A percentile compares a stretch with the other conserved stretches of the same genome.
These are phyloP conservation scores for Mycena alexandri DNA, from an alignment of 768 basidiomycete species.

Conservation along the genomic window DNA sequence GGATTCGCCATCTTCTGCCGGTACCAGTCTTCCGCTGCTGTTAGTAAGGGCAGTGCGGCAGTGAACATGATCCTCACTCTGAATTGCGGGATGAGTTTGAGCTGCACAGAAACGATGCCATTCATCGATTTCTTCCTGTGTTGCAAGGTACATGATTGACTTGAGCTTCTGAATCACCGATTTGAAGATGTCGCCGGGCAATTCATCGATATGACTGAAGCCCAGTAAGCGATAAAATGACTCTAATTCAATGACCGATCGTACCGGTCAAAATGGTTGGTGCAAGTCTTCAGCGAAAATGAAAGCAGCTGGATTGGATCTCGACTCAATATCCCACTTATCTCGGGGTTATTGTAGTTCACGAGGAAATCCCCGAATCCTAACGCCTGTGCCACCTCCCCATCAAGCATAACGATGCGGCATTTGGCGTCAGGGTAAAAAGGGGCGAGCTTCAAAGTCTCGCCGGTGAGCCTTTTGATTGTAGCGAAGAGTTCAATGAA, in stretches of 20 bases:
- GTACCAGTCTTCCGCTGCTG: constrained; percentile 38
- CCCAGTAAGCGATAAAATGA: too few species aligned
- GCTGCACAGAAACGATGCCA: constrained; percentile 36
- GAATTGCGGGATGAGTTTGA: background rate
- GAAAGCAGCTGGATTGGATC: background rate
- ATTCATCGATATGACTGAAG: constrained; percentile 22
- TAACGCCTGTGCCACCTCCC: background rate
- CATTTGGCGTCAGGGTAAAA: background rate
- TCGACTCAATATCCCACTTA: background rate
- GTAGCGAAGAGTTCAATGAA: constrained; percentile 34
- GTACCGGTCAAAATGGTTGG: background rate
- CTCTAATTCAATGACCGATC: too few species aligned
- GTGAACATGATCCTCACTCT: background rate
- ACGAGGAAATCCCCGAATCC: background rate
- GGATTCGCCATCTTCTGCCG: constrained; percentile 34
- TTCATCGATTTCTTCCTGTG: constrained; percentile 32
- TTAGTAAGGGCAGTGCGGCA: too few species aligned
- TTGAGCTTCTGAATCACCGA: constrained; percentile 35
- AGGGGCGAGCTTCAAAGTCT: background rate
- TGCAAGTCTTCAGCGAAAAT: background rate
- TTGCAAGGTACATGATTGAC: constrained; percentile 26
- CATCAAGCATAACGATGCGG: background rate
- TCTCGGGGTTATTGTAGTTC: background rate
- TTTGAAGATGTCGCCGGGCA: constrained; percentile 22
- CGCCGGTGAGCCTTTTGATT: constrained; percentile 31